Evolutionary conservation across 768 basidiomycete genomes (phyloP), one percentile per base, ranked within the genome.

Genomic region (Boletus eberwhitei): DNA sequence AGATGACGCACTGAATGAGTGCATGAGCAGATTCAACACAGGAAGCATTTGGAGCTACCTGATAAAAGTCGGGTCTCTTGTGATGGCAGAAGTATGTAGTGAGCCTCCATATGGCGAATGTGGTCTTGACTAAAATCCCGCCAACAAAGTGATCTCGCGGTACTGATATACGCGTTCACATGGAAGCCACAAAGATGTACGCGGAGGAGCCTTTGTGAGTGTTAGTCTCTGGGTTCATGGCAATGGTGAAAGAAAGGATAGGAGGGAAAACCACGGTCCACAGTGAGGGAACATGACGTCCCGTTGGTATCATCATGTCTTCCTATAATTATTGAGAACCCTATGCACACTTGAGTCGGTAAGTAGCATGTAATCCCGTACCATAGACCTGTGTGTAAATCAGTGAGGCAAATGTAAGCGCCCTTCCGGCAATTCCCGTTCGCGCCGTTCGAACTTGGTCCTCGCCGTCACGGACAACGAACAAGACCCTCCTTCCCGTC

Each of bases 11-110:
- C 63, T 77, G 72, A 43, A 64, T 54, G 47, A 67, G 50, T 40
- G 29, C 6, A 48, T 77, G 37, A 75, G 74, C 35, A 77, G 58
- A 59, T 21, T 34, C 19, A 7, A 36, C 8, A 36, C 12, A 14
- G 3, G 3, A 24, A 37, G 41, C 2, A 17, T n/a, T 22, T 8
- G 14, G 16, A n/a, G 16, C 37, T 43, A 67, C 60, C 64, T 79
- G 78, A 59, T 76, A 73, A 53, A 79, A 69, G 52, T 75, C 70
- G 7, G 55, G 52, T 5, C 62, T 63, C 21, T 71, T 69, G 57
- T 75, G 76, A 4, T 68, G 73, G 63, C 78, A 79, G 56, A 72
- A 76, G 57, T 76, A n/a, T n/a, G n/a, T n/a, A 76, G 58, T 78
- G 75, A n/a, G 74, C 75, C 54, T 75, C 71, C 8, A 79, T 69